These are phyloP conservation scores for Candida sonorensis DNA, from an alignment of 805 yeast species.

Conservation along the genomic window DNA sequence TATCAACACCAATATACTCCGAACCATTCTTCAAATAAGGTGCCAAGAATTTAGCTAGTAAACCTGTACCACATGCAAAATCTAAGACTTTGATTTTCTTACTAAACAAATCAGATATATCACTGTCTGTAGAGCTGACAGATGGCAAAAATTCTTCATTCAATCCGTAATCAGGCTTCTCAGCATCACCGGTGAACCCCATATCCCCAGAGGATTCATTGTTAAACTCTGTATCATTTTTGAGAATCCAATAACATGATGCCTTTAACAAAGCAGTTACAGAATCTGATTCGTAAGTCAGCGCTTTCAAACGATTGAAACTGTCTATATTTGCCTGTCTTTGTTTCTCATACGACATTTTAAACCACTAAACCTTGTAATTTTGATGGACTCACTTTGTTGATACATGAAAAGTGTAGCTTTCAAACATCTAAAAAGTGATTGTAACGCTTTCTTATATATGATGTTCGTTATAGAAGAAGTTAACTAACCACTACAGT, in stretches of 20 bases:
- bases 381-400: no score
- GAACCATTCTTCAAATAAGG: slow-evolving; percentile 25
- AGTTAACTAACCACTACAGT: no score
- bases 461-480: no score
- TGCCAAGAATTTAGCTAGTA: slow-evolving; percentile 26
- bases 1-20: slow-evolving; percentile 31
- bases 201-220: background rate
- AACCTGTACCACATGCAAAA: slow-evolving; percentile 40
- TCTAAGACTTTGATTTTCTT: slow-evolving; percentile 30
- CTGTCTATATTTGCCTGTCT: slow-evolving; percentile 10
- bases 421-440: no score
- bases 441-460: no score
- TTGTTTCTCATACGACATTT: slow-evolving; percentile 6
- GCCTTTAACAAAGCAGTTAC: slow-evolving; percentile 5
- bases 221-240: slow-evolving; percentile 3
- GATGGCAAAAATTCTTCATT: slow-evolving; percentile 1
- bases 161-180: slow-evolving; percentile 2
- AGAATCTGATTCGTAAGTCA: slow-evolving; percentile 4
- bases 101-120: slow-evolving; percentile 6
- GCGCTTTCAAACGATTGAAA: slow-evolving; percentile 5
- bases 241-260: slow-evolving; percentile 5
- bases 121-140: background rate
- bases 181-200: slow-evolving; percentile 2
- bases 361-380: no score
- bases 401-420: no score